Percentiles rank a stretch among this genome's conserved stretches.
These are phyloP conservation scores for Coemansia sp. DNA, from an alignment of 192 early-diverging fungal genomes.

Conservation along the genomic window DNA sequence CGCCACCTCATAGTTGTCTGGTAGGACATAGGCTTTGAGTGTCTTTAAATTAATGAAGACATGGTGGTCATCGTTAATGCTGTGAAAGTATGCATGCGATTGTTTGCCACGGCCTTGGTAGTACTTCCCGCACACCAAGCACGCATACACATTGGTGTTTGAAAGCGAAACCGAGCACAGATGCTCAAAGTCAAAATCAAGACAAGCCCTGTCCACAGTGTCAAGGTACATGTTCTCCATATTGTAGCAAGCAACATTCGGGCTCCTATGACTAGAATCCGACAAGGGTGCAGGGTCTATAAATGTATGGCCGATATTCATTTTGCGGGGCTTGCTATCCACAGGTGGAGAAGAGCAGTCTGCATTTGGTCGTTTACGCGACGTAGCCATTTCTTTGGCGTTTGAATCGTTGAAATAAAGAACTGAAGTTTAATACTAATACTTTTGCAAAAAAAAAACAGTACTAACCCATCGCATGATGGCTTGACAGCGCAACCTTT, in stretches of 20 bases:
- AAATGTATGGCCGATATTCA: neutral
- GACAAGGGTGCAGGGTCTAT: neutral
- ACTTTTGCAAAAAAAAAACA: neutral
- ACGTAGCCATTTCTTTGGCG: neutral
- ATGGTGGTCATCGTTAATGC: slow-evolving; percentile 91
- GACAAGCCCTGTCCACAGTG: slow-evolving; percentile 77
- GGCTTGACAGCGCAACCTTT: neutral
- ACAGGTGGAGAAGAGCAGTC: neutral
- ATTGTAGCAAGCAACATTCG: neutral
- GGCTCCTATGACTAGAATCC: neutral
- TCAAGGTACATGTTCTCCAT: slow-evolving; percentile 70
- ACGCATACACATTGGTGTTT: slow-evolving; percentile 93
- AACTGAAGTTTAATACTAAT: neutral
- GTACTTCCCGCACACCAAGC: slow-evolving; percentile 95
- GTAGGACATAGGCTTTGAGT: slow-evolving; percentile 83
- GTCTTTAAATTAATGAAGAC: slow-evolving; percentile 92
- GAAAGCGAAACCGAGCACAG: slow-evolving; percentile 93
- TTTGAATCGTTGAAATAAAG: neutral
- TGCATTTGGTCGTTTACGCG: neutral
- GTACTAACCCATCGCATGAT: neutral
- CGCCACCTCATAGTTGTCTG: slow-evolving; percentile 89
- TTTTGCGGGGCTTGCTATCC: neutral
- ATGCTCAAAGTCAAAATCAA: slow-evolving; percentile 99
- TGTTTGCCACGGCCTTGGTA: slow-evolving; percentile 88
- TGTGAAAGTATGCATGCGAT: slow-evolving; percentile 95